Percentiles rank a stretch among this genome's conserved stretches.
phyloP scores from a whole-genome alignment of 1,284 basidiomycete genomes.

The Cryptococcus sp. region DNA sequence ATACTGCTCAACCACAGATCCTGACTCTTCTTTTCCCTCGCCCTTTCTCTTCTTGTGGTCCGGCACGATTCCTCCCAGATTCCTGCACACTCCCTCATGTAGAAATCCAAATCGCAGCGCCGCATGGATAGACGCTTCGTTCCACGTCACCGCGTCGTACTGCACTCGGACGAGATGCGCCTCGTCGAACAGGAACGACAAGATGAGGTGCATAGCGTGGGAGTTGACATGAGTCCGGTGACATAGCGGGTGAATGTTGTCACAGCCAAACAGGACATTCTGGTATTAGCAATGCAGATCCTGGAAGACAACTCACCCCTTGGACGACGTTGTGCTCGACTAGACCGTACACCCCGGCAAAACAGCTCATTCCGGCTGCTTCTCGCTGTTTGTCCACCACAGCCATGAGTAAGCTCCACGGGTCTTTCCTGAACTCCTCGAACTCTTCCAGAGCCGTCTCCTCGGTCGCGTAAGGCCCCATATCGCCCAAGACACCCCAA shows the following conservation, averaged over 20 bases:
- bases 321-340: conserved; percentile 12
- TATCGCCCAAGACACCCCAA: conserved; percentile 15
- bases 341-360: conserved; percentile 22
- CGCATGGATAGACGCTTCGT: conserved; percentile 11
- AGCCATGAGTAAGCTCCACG: conserved; percentile 13
- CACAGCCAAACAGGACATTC: conserved; percentile 16
- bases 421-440: conserved; percentile 16
- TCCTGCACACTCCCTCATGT: conserved; percentile 15
- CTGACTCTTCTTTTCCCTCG: conserved; percentile 10
- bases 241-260: conserved; percentile 19
- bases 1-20: conserved; percentile 18
- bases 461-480: conserved; percentile 13
- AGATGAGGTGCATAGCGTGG: conserved; percentile 16
- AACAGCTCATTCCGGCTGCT: conserved; percentile 7
- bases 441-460: conserved; percentile 15
- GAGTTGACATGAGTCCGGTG: conserved; percentile 21
- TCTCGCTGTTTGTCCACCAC: conserved; percentile 21
- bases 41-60: conserved; percentile 4
- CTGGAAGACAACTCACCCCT: conserved; percentile 9
- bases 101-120: conserved; percentile 17
- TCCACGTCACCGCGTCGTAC: conserved; percentile 18
- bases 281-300: neutral
- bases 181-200: conserved; percentile 18
- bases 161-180: conserved; percentile 15
- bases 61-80: conserved; percentile 14